phyloP scores from a whole-genome alignment of 1,139 yeast species.

The Pichia sp. region DNA sequence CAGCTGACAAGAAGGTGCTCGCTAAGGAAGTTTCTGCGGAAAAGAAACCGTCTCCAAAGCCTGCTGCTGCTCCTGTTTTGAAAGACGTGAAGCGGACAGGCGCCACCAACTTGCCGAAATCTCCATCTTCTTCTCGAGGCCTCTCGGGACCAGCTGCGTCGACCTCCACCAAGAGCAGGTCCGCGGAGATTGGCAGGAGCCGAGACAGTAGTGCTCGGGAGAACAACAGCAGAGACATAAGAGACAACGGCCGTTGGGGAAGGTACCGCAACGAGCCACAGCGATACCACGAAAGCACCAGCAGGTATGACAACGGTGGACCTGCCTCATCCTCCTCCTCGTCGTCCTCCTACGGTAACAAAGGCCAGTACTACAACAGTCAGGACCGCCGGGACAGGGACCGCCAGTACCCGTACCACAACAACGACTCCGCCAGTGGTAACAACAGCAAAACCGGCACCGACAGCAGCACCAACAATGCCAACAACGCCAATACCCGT shows the following conservation, averaged over 20 bases:
- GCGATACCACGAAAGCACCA: neutral
- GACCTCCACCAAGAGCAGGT: neutral
- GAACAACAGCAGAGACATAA: neutral
- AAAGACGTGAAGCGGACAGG: neutral
- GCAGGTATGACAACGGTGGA: neutral
- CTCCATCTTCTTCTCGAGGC: constrained; percentile 1
- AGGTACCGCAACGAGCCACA: neutral
- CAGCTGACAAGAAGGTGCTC: neutral
- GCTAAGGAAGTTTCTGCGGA: neutral
- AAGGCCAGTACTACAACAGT: neutral
- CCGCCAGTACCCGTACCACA: neutral
- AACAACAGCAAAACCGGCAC: neutral
- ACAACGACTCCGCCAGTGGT: neutral
- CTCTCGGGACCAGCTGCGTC: neutral
- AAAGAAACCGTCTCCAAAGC: neutral
- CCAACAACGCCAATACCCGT: neutral
- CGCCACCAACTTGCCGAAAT: neutral
- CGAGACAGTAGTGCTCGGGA: too few species aligned
- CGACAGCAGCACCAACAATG: constrained; percentile 1
- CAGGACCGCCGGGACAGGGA: neutral
- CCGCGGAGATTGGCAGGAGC: neutral
- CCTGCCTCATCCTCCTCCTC: neutral
- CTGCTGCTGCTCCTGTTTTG: neutral
- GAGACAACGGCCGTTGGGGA: neutral
- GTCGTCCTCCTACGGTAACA: neutral